Conservation (phyloP, 345 rosid genomes). For the Erysimum cheiranthoides region DNA sequence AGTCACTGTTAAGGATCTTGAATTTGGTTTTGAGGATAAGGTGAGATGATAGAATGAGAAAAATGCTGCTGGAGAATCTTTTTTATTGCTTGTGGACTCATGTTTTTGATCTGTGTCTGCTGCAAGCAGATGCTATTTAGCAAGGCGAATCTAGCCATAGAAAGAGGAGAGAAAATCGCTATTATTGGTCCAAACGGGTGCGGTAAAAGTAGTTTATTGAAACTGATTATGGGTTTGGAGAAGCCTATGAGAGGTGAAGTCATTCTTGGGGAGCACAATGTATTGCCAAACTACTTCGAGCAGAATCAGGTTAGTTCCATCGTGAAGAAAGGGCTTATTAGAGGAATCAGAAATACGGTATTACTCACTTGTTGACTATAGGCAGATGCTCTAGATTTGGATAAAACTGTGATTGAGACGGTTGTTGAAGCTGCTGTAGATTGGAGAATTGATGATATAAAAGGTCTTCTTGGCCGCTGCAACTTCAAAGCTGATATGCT, state of each 20-base stretch:
- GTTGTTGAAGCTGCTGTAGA: conserved; percentile 88
- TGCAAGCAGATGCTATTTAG: conserved; percentile 62
- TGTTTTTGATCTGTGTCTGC: conserved; percentile 21
- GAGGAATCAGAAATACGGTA: background rate
- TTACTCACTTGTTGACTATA: conserved; percentile 38
- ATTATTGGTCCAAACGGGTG: conserved; percentile 96
- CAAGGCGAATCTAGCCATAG: conserved; percentile 65
- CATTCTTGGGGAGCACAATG: conserved; percentile 81
- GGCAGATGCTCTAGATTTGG: conserved; percentile 91
- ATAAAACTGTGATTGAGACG: conserved; percentile 78
- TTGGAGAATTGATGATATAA: conserved; percentile 87
- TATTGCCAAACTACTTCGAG: conserved; percentile 90
- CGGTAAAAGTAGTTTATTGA: conserved; percentile 88
- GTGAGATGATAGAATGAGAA: conserved; percentile 48
- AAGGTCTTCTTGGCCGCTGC: conserved; percentile 97
- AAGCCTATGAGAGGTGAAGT: conserved; percentile 72
- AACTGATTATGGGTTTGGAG: conserved; percentile 76
- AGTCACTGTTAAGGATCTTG: conserved; percentile 66
- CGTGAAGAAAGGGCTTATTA: background rate
- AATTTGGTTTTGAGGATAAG: conserved; percentile 72
- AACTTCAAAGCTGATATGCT: conserved; percentile 93
- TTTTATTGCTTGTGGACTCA: conserved; percentile 1
- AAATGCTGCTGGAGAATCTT: background rate
- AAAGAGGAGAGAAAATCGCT: conserved; percentile 84
- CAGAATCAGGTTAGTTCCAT: conserved; percentile 76